Evolutionary conservation across 441 rosid species (phyloP), one percentile per base, ranked within the genome.

Genomic region (Euphorbia schlechtendalii): DNA sequence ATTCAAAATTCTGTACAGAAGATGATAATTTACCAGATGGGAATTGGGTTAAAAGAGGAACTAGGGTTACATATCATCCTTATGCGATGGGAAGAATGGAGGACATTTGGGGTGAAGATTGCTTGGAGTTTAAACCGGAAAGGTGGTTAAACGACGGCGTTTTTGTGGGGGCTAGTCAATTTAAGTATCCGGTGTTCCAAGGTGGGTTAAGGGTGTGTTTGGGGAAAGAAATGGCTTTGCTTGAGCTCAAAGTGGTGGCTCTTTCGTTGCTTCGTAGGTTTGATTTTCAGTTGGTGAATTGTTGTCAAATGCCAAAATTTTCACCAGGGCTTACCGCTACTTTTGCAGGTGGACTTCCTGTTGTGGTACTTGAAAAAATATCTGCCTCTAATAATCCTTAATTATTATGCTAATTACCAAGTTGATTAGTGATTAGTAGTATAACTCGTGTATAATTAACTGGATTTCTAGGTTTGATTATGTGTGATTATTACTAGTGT

Each of bases 321-420:
- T 77, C 78, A 6, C 80, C 86, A 0, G 87, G 90, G 0, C 79
- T 85, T 15, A 85, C 90, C 1, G 84, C 90, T 54, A 82, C 83
- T 25, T 68, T 85, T 48, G 43, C 73, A 3, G 85, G 82, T 1
- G 90, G 90, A 24, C 76, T 85, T 7, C 85, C 77, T 4, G 81
- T 74, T 13, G 4, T 53, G 65, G 77, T 80, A 3, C 76, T 65
- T 46, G 63, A 65, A 48, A 66, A 51, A 14, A 24, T 8, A 7
- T 48, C 8, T n/a, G 2, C 18, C 53, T 7, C 18, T 4, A 15
- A 18, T 1, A 3, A 0, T 4, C 17, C 36, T 32, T 7, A 32
- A 32, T 32, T 32, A 32, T 32, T 7, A n/a, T n/a, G n/a, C n/a
- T n/a, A n/a, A n/a, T n/a, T n/a, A n/a, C n/a, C n/a, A n/a, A n/a